Percentiles rank a stretch among this genome's conserved stretches.
phyloP scores from a whole-genome alignment of 2,329 filamentous ascomycete species.

The Botryotinia convoluta region DNA sequence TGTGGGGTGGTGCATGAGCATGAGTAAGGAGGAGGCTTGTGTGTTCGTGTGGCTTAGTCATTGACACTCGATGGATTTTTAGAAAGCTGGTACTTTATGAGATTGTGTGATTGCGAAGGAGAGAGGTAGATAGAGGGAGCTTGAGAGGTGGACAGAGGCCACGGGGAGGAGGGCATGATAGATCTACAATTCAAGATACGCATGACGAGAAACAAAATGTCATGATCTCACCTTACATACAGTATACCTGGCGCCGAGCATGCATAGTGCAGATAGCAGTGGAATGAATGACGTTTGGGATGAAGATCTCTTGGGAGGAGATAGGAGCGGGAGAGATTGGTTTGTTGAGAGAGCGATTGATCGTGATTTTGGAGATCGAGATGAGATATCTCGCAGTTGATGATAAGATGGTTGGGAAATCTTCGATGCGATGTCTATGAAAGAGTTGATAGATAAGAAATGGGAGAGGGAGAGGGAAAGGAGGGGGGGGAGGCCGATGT shows the following conservation, averaged over 20 bases:
- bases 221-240: background rate
- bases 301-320: background rate
- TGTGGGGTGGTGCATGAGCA: background rate
- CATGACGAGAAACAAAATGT: background rate
- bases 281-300: background rate
- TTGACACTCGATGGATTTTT: background rate
- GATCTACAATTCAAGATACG: background rate
- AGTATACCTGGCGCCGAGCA: background rate
- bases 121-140: background rate
- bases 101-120: background rate
- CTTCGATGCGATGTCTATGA: background rate
- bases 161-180: background rate
- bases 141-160: background rate
- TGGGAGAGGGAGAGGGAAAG: background rate
- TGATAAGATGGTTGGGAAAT: background rate
- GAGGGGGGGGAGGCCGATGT: background rate
- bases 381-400: background rate
- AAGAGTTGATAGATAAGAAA: background rate
- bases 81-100: background rate
- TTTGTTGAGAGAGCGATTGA: background rate
- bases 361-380: background rate
- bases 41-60: background rate
- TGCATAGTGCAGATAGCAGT: background rate
- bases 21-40: background rate
- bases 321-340: background rate